Percentiles rank a stretch among this genome's conserved stretches.
Evolutionary conservation across 2,329 filamentous ascomycete genomes (phyloP).

Genomic region (Claviceps digitariae): DNA sequence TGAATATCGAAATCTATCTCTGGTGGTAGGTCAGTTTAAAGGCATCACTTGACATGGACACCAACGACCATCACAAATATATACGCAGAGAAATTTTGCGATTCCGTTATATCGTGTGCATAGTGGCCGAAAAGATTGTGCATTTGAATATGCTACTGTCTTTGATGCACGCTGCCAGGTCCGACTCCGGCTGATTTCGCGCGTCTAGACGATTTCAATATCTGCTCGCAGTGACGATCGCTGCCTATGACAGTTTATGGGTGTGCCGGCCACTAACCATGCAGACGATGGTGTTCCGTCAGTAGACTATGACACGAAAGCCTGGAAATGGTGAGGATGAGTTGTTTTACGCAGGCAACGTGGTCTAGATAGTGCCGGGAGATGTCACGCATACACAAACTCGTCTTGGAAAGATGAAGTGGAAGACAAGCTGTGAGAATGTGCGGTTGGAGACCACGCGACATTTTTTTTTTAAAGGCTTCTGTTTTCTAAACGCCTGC

Average conservation of each 20-base stretch:
- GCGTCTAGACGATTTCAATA: neutral
- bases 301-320: neutral
- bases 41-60: neutral
- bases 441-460: too few species aligned
- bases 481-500: too few species aligned
- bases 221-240: neutral
- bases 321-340: neutral
- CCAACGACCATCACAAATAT: neutral
- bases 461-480: too few species aligned
- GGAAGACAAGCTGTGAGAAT: too few species aligned
- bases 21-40: neutral
- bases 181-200: neutral
- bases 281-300: neutral
- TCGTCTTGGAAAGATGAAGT: too few species aligned
- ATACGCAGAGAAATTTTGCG: neutral
- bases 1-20: neutral
- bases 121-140: neutral
- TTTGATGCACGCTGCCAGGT: neutral
- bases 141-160: neutral
- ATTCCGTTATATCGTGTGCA: neutral
- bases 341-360: neutral
- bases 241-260: neutral
- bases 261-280: neutral
- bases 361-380: neutral
- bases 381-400: too few species aligned